Percentiles rank a stretch among this genome's conserved stretches.
These are phyloP conservation scores for Naganishia vishniacii DNA, from an alignment of 768 basidiomycete genomes.

Conservation along the genomic window DNA sequence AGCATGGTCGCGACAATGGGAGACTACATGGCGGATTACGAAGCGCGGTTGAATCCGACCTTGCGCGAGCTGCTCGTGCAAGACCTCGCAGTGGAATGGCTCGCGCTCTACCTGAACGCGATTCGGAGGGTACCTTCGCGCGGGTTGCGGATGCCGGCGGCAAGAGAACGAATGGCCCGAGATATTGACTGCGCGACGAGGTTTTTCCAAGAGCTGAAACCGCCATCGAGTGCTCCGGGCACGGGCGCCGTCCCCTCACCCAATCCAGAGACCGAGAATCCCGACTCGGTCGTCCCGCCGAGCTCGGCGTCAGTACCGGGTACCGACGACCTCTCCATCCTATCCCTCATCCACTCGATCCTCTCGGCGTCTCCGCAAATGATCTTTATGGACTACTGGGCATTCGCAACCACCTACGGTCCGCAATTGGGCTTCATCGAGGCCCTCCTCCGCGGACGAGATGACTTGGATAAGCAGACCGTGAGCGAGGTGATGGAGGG, in stretches of 20 bases:
- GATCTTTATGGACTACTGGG: constrained; percentile 86
- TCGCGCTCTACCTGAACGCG: constrained; percentile 82
- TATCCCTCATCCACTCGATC: constrained; percentile 75
- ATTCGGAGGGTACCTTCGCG: constrained; percentile 67
- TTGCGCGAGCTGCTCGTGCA: constrained; percentile 87
- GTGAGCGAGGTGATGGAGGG: constrained; percentile 90
- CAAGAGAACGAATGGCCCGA: constrained; percentile 72
- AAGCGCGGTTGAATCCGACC: constrained; percentile 79
- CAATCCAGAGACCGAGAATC: background rate
- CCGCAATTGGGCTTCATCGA: constrained; percentile 90
- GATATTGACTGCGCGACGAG: constrained; percentile 72
- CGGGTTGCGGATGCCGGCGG: constrained; percentile 73
- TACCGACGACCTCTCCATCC: constrained; percentile 52
- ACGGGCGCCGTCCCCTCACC: background rate
- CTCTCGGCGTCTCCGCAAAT: constrained; percentile 81
- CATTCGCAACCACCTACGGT: constrained; percentile 85
- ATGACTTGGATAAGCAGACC: constrained; percentile 82
- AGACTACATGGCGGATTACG: constrained; percentile 94
- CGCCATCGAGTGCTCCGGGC: constrained; percentile 39
- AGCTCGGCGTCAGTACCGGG: background rate
- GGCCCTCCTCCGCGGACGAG: constrained; percentile 76
- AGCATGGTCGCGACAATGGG: constrained; percentile 92
- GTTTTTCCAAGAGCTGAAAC: constrained; percentile 74
- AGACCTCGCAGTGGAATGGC: constrained; percentile 82
- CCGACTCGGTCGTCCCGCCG: background rate